Base-by-base conservation (phyloP, 1,139 yeast genomes). In the Saccharomycopsis hybrid region DNA sequence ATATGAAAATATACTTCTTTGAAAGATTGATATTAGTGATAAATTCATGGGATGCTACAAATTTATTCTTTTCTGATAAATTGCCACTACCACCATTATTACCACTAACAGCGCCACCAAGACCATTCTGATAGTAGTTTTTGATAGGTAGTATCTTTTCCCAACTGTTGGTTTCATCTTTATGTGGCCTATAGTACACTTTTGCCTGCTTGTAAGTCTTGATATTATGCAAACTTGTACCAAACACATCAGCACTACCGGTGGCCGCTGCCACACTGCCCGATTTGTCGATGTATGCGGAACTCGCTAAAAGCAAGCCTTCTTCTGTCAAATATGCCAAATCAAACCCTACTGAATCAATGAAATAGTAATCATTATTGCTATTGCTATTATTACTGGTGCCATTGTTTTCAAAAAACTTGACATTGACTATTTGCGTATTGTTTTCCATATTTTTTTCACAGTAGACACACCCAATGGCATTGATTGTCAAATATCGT, bases 311-410 rank as follows among this genome's bases (percentile, higher is more conserved):
- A 3, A 88, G 62, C 0, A 85, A 68, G 1, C 94, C 96, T 3
- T 72, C 72, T 35, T 73, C 73, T 50, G 82, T 82, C 60, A 92
- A 71, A 1, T 88, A 78, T 32, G 96, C 94, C 49, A 87, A 68
- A 62, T 88, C 96, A 63, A 73, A 87, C 18, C 78, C 74, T 53
- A 74, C 72, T 46, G 77, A 65, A 64, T 92, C 98, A 45, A 82
- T 83, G 66, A 92, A 90, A 65, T 88, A 94, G 59, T 87, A 88
- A 59, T 88, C 96, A 51, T 82, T 78, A n/a, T 76, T 63, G 0
- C 89, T 80, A 47, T 85, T 72, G 4, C 25, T 41, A 0, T 89
- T 80, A 47, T 85, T 72, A 5, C 25, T 41, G 27, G 31, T 11
- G 5, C 13, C 24, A 11, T 24, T 29, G 4, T 18, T 7, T 62